These are phyloP conservation scores for Suillus tomentosus DNA, from an alignment of 768 basidiomycete species.

Conservation along the genomic window DNA sequence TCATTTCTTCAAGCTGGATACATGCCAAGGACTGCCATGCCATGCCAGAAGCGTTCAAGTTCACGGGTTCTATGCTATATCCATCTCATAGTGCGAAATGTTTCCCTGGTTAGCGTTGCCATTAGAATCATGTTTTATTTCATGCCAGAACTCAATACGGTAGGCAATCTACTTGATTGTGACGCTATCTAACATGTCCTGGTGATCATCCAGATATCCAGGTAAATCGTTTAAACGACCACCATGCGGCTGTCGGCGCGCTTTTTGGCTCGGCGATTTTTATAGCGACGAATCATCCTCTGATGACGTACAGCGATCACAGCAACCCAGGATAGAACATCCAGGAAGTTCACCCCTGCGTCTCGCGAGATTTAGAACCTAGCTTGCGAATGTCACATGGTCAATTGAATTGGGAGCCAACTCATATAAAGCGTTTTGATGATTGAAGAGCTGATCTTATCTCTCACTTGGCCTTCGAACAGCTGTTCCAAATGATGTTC, in stretches of 20 bases:
- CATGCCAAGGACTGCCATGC: not conserved
- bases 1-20: not conserved
- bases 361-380: not conserved
- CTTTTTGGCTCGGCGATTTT: not conserved
- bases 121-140: not conserved
- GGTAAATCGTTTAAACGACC: not conserved
- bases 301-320: not conserved
- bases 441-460: conserved; percentile 7
- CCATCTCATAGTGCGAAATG: not conserved
- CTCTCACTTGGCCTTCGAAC: not conserved
- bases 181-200: not conserved
- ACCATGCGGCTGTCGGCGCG: not conserved
- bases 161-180: not conserved
- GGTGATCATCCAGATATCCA: not conserved
- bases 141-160: not conserved
- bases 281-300: not conserved
- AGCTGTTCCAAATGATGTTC: conserved; percentile 25
- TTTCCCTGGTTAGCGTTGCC: not conserved
- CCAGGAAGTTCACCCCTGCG: not conserved
- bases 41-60: not conserved
- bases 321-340: not conserved
- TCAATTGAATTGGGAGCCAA: not conserved
- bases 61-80: not conserved
- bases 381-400: conserved; percentile 3
- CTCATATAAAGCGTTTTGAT: conserved; percentile 5